Percentiles rank a stretch among this genome's conserved stretches.
These are phyloP conservation scores for Debaryomyces fabryi DNA, from an alignment of 1,139 yeast genomes.

Conservation along the genomic window DNA sequence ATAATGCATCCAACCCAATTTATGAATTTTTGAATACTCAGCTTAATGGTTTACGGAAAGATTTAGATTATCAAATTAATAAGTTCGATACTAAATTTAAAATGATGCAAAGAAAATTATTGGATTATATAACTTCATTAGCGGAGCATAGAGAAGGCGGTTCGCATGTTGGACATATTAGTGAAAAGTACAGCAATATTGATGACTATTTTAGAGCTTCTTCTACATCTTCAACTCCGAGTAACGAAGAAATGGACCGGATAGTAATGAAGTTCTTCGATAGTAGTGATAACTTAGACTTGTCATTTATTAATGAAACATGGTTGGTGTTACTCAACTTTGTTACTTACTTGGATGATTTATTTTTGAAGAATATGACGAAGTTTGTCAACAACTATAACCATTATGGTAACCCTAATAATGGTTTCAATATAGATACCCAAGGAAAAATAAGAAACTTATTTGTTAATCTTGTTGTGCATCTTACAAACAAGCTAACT, in stretches of 20 bases:
- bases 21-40: constrained; percentile 41
- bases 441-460: constrained; percentile 32
- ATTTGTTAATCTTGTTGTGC: constrained; percentile 31
- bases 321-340: constrained; percentile 48
- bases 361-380: constrained; percentile 31
- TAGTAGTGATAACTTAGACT: constrained; percentile 44
- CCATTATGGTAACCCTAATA: constrained; percentile 30
- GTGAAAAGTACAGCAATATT: constrained; percentile 41
- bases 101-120: constrained; percentile 43
- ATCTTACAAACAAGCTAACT: constrained; percentile 30
- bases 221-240: constrained; percentile 28
- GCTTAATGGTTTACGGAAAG: constrained; percentile 35
- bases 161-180: constrained; percentile 42
- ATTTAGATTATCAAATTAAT: constrained; percentile 38
- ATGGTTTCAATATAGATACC: constrained; percentile 30
- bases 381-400: constrained; percentile 44
- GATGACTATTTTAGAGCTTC: constrained; percentile 39
- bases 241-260: constrained; percentile 29
- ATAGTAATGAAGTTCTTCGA: constrained; percentile 39
- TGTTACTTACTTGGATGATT: constrained; percentile 37
- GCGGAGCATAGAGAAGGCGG: constrained; percentile 38
- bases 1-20: constrained; percentile 33
- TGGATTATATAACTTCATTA: constrained; percentile 40
- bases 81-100: constrained; percentile 40
- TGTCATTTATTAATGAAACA: constrained; percentile 47